Evolutionary conservation across 2,329 filamentous ascomycete genomes (phyloP), one percentile per base, ranked within the genome.

Genomic region (Neopestalotiopsis sp.): DNA sequence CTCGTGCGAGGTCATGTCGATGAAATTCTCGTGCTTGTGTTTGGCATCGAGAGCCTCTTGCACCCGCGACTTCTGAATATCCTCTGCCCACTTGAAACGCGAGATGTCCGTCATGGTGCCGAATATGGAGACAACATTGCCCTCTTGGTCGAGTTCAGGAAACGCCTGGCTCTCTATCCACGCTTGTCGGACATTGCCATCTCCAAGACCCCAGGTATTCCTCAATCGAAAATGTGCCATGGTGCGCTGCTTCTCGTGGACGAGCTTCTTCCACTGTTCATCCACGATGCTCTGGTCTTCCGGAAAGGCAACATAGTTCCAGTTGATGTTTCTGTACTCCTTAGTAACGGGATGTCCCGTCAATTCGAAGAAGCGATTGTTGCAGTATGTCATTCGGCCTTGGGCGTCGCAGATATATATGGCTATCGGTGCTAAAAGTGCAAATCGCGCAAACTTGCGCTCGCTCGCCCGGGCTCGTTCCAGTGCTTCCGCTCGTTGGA

Each of bases 81-180:
- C 90, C 78, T 97, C 94, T 1, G 94, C 93, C 85, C 91, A 91
- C 78, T 97, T 97, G 77, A 96, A 93, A 66, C 92, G 89, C 24
- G 91, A 94, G 71, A 97, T 97, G 75, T 97, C 93, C 0, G 93
- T 95, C 67, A 97, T 91, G 75, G 90, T 92, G 65, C 92, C 92
- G 73, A 95, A 94, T 3, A 94, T 90, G 70, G 90, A 89, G 80
- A 93, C 93, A 62, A 94, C 84, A 34, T 83, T 82, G 2, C 91
- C 91, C 28, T 88, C 81, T 1, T 84, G 81, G 69, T 91, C 86
- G 74, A 88, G 91, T 74, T 95, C 92, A 0, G 92, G 92, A 72
- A 91, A 94, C 0, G 91, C 92, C 67, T 88, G 92, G 84, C 94
- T 91, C 40, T 94, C 80, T 0, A 92, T 92, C 92, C 92, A 95